Percentiles rank a stretch among this genome's conserved stretches.
Evolutionary conservation across 176 grass and related monocot species (phyloP).

Genomic region (Triticum dicoccoides): DNA sequence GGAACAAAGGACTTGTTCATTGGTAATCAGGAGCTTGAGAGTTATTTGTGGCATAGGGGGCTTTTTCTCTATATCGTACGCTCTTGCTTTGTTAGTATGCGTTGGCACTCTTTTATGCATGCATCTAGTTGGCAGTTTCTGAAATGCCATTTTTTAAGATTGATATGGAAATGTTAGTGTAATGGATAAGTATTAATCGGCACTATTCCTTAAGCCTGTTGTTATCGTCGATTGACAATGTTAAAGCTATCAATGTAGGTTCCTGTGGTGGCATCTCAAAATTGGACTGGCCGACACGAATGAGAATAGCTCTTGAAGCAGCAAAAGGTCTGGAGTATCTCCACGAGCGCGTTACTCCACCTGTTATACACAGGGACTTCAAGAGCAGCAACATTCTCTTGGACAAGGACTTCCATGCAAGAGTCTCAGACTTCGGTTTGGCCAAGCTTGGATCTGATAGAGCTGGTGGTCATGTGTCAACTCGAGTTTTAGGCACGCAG

Average conservation of each 20-base stretch:
- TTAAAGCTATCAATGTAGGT: constrained; percentile 37
- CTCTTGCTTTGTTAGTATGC: background rate
- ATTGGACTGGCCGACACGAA: constrained; percentile 84
- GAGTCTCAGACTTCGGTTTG: constrained; percentile 94
- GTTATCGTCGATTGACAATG: background rate
- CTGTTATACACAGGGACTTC: constrained; percentile 96
- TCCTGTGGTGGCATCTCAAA: constrained; percentile 76
- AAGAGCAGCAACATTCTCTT: constrained; percentile 99
- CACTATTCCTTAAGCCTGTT: background rate
- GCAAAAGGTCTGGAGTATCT: constrained; percentile 97
- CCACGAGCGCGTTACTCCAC: constrained; percentile 79
- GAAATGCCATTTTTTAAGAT: background rate
- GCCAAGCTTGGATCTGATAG: constrained; percentile 96
- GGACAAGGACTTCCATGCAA: constrained; percentile 85
- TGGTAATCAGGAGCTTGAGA: background rate
- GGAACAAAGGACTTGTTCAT: background rate
- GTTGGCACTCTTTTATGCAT: background rate
- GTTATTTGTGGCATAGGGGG: background rate
- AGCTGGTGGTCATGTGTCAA: constrained; percentile 95
- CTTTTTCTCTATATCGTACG: background rate
- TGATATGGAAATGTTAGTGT: constrained; percentile 12
- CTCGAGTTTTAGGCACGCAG: constrained; percentile 88
- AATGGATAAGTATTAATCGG: background rate
- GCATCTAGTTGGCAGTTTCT: background rate
- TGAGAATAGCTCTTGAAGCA: constrained; percentile 96